Conservation (phyloP, 2,329 filamentous ascomycete species). For the Fonsecaea pugnacius region DNA sequence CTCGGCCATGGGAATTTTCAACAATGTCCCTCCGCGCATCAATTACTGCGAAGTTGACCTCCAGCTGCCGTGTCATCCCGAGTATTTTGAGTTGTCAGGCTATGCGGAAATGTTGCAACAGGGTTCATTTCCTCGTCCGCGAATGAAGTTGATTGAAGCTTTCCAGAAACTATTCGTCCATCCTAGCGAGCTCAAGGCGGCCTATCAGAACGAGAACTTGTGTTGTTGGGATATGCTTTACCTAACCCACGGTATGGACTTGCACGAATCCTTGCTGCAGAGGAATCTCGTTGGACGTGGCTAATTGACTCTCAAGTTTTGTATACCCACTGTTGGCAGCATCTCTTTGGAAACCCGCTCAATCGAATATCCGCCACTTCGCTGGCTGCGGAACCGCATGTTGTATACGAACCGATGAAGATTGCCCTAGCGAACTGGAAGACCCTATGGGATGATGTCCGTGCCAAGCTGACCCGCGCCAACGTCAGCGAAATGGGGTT, state of each 20-base stretch:
- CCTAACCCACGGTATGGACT: constrained; percentile 46
- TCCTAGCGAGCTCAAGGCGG: constrained; percentile 19
- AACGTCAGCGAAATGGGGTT: constrained; percentile 49
- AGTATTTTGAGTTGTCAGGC: constrained; percentile 45
- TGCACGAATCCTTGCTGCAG: not conserved
- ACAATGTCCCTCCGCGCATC: constrained; percentile 51
- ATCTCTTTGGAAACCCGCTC: constrained; percentile 45
- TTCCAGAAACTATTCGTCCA: constrained; percentile 46
- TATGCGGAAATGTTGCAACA: constrained; percentile 44
- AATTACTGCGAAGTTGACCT: constrained; percentile 49
- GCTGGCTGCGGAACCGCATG: constrained; percentile 13
- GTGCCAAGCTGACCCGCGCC: constrained; percentile 40
- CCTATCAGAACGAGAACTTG: constrained; percentile 33
- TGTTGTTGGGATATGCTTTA: constrained; percentile 50
- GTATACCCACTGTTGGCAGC: constrained; percentile 48
- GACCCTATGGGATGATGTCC: constrained; percentile 45
- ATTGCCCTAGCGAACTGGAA: constrained; percentile 47
- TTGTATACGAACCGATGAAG: constrained; percentile 40
- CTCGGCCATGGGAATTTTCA: constrained; percentile 52
- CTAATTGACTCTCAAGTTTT: constrained; percentile 40
- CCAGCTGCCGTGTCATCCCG: constrained; percentile 49
- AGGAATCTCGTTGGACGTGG: not conserved
- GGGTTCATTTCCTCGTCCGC: constrained; percentile 37
- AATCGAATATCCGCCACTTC: constrained; percentile 30
- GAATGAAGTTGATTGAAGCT: constrained; percentile 46